These are phyloP conservation scores for Suillus fuscotomentosus DNA, from an alignment of 768 basidiomycete species.

Conservation along the genomic window DNA sequence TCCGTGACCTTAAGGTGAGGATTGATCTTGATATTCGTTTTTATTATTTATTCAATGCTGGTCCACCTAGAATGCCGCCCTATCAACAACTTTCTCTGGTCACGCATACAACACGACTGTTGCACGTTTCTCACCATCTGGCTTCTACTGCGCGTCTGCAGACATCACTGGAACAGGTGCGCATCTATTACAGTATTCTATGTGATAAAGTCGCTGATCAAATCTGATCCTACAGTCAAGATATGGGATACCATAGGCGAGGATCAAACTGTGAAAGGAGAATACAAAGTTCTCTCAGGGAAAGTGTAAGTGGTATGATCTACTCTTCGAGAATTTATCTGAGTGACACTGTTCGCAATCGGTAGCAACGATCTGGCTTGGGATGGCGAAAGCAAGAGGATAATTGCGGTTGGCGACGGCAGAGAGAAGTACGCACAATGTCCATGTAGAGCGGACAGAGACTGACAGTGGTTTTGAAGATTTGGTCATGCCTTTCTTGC, in stretches of 20 bases:
- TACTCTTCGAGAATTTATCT: neutral
- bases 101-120: conserved; percentile 86
- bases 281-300: conserved; percentile 74
- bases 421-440: conserved; percentile 64
- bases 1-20: conserved; percentile 81
- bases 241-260: conserved; percentile 93
- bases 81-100: conserved; percentile 67
- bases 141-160: conserved; percentile 93
- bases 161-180: conserved; percentile 79
- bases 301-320: conserved; percentile 48
- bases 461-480: conserved; percentile 36
- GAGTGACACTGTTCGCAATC: neutral
- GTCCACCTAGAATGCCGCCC: conserved; percentile 56
- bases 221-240: conserved; percentile 49
- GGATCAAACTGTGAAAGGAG: conserved; percentile 79
- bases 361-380: conserved; percentile 89
- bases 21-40: neutral
- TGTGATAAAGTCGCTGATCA: neutral
- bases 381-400: conserved; percentile 96
- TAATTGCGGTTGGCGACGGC: conserved; percentile 92
- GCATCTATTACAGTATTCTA: conserved; percentile 12
- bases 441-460: neutral
- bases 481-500: conserved; percentile 84
- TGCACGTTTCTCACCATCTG: conserved; percentile 88
- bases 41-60: neutral